Evolutionary conservation across 148 eudicot species (phyloP), one percentile per base, ranked within the genome.

Genomic region (Tetragonia tetragonoides): DNA sequence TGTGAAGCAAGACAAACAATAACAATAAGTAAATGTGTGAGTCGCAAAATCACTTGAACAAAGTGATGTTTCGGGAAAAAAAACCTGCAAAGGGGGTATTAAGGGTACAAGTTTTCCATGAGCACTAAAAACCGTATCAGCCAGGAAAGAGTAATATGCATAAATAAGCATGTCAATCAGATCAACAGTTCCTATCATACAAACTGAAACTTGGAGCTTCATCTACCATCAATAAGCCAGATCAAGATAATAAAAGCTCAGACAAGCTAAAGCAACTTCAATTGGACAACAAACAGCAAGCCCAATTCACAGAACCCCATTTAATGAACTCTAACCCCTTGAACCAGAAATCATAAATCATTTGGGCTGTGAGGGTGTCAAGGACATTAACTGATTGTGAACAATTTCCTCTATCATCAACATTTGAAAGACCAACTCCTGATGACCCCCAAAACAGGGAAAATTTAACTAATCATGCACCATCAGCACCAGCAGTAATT

Each of bases 1-100:
- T 94, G 97, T 37, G 61, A 41, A 63, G 60, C 39, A 16, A 73
- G 72, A 79, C 75, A 51, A 74, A 49, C 79, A 78, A 69, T 4
- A 60, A 59, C n/a, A 47, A 68, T 8, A 74, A 56, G 18, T 63
- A 42, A 51, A 28, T 17, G 66, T 18, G 72, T 74, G 5, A 77
- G 64, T 24, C 7, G 38, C 62, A 5, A 14, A 4, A 34, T 39
- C 44, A 41, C 21, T 21, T 60, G 24, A 46, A 16, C 7, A 68
- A 11, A 18, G 15, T 4, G 18, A 41, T 44, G 76, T 65, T 15
- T 46, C 39, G 24, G 21, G 70, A 12, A 71, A 60, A 46, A 40
- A 65, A 70, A 57, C 3, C 16, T 21, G 10, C 72, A 37, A 46
- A 10, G 37, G 5, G 18, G 5, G 15, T 17, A 17, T 14, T 16